Evolutionary conservation across 129 eudicot genomes (phyloP).

Genomic region (Solidago caesia): DNA sequence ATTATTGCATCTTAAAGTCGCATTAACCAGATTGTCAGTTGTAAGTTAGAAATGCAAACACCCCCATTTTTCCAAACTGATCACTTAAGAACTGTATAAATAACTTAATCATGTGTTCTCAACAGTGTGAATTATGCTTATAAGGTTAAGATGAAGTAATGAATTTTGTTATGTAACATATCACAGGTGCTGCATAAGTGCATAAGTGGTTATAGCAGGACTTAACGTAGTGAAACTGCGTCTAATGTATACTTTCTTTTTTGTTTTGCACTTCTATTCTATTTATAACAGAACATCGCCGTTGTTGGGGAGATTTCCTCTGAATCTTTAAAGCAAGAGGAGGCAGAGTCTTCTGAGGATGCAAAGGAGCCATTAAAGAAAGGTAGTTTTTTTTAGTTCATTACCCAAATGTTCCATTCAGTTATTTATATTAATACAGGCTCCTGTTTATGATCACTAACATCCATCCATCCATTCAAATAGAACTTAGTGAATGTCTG

Average conservation of each 20-base stretch:
- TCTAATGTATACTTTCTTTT: background rate
- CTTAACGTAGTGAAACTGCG: no score
- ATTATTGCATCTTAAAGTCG: background rate
- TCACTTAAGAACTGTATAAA: background rate
- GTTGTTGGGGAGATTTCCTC: conserved; percentile 74
- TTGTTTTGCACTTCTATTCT: conserved; percentile 11
- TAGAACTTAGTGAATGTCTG: background rate
- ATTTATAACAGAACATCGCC: conserved; percentile 55
- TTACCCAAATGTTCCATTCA: conserved; percentile 5
- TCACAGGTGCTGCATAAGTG: background rate
- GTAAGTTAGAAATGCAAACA: background rate
- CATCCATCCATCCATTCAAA: background rate
- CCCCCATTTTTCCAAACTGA: background rate
- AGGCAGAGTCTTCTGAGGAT: conserved; percentile 47
- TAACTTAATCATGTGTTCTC: background rate
- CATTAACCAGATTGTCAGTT: background rate
- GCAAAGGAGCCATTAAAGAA: conserved; percentile 58
- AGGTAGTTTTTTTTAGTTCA: conserved; percentile 41
- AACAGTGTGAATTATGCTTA: background rate
- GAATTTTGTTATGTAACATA: conserved; percentile 1
- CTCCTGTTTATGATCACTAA: conserved; percentile 11
- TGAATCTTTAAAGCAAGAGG: conserved; percentile 53
- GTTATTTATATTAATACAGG: background rate
- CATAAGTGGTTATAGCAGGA: no score
- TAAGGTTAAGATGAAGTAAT: conserved; percentile 5